A percentile compares a stretch with the other conserved stretches of the same genome.
These are phyloP conservation scores for Amanita phalloides DNA, from an alignment of 768 basidiomycete species.

Conservation along the genomic window DNA sequence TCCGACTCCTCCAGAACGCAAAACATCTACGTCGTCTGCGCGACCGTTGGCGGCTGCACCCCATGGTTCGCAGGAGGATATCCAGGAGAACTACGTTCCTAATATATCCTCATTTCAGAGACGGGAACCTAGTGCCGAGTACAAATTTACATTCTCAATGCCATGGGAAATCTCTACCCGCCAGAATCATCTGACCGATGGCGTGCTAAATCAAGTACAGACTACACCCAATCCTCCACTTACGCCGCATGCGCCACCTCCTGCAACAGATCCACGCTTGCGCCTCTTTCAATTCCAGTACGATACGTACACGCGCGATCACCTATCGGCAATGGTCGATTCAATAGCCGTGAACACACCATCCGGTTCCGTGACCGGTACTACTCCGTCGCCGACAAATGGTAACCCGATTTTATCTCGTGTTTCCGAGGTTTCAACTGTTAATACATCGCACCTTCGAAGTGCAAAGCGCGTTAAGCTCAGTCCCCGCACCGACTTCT, in stretches of 20 bases:
- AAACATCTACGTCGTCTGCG: conserved; percentile 6
- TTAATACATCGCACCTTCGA: conserved; percentile 42
- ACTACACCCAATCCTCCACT: conserved; percentile 43
- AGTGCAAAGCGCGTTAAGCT: conserved; percentile 77
- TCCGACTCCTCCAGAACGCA: conserved; percentile 61
- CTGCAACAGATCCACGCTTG: conserved; percentile 60
- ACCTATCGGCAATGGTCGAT: conserved; percentile 89
- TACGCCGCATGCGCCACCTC: conserved; percentile 17
- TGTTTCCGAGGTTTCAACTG: conserved; percentile 32
- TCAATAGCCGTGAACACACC: conserved; percentile 80
- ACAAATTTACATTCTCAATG: conserved; percentile 69
- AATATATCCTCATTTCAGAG: conserved; percentile 35
- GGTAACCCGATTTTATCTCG: conserved; percentile 33
- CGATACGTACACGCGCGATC: conserved; percentile 92
- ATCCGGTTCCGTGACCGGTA: conserved; percentile 42
- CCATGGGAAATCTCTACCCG: conserved; percentile 27
- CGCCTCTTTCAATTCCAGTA: conserved; percentile 91
- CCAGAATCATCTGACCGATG: conserved; percentile 15
- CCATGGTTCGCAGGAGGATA: conserved; percentile 26
- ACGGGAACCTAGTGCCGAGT: conserved; percentile 36
- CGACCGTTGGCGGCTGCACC: conserved; percentile 4
- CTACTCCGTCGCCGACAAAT: conserved; percentile 35
- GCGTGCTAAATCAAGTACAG: conserved; percentile 40
- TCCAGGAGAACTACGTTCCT: conserved; percentile 38
- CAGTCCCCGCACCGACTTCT: conserved; percentile 54